Evolutionary conservation across 148 eudicot genomes (phyloP), one percentile per base, ranked within the genome.

Genomic region (Rhododendron ovatum): DNA sequence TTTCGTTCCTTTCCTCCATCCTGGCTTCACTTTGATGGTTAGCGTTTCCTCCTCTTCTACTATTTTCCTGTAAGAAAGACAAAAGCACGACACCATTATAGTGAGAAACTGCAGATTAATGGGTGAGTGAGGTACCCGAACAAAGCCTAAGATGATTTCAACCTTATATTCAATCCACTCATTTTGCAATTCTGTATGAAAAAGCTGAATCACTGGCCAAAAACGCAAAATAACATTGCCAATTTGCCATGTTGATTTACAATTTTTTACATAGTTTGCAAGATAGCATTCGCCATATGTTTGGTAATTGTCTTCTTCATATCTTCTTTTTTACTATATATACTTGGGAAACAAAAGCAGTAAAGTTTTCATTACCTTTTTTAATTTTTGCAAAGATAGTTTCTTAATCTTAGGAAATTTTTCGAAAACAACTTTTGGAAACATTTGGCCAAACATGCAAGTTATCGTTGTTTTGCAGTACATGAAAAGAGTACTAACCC

Each of bases 1-100:
- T 80, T 90, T 91, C 30, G 91, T 93, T 78, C 98, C 96, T 82
- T 88, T 87, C n/a, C 26, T 92, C 98, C 95, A 93, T 73, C 96
- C 94, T 2, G 96, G 93, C 85, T 92, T 88, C 84, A 93, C 91
- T 47, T 93, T 91, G 39, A 95, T 92, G 11, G 90, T 89, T 37
- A 92, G 65, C 14, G 61, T 71, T 86, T 95, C 94, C 6, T 91
- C 92, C 69, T 90, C 88, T 77, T 93, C 78, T 59, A 78, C 84
- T 78, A 89, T 86, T 85, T 85, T 80, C 89, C 98, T 94, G 87
- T 24, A 78, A 80, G 39, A 69, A 24, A 28, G 24, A 7, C 63
- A 55, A 78, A 20, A 41, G 47, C 5, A 13, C 17, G 3, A 1
- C 41, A 5, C 3, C 81, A n/a, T 51, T 45, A 61, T 28, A 50